Evolutionary conservation across 257 asterid genomes (phyloP), one percentile per base, ranked within the genome.

Genomic region (Ilex asprella): DNA sequence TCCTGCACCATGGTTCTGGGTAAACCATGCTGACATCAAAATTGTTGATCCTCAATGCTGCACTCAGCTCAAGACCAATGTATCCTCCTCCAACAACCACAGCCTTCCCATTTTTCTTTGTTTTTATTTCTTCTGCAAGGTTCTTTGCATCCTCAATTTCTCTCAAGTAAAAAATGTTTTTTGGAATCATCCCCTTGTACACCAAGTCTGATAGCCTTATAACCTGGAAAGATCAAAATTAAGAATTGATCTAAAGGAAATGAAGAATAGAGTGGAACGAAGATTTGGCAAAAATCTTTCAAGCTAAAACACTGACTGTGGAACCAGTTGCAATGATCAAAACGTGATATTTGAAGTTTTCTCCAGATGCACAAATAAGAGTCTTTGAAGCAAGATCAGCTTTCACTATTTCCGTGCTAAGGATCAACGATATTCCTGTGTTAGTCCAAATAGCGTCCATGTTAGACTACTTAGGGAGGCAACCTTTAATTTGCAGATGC

Each of bases 1-100:
- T 83, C 87, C 97, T 90, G 95, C 96, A 87, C 97, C 97, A 90
- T 56, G 97, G 97, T 73, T 90, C 97, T 13, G 96, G 97, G 78
- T 83, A 90, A 71, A 90, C 97, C 97, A 90, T 87, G 74, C 68
- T 80, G 80, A 85, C 92, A 65, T 83, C 98, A 58, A 82, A 57
- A 67, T 86, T 76, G 60, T 91, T 84, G 67, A 88, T 68, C 73
- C 46, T 88, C 71, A 91, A 69, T 63, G 91, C 98, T 60, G 98
- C 96, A 73, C 98, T 91, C 31, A 91, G 89, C 85, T 91, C 98
- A 66, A 91, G 86, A 58, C 98, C 98, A 14, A 91, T 88, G 84
- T 91, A 91, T 68, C 98, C 98, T 58, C 98, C 98, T 56, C 96
- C 98, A 79, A 91, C 96, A 75, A 91, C 30, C 69, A 91, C 84